Evolutionary conservation across 2,329 filamentous ascomycete genomes (phyloP).

Genomic region (Tolypocladium album): DNA sequence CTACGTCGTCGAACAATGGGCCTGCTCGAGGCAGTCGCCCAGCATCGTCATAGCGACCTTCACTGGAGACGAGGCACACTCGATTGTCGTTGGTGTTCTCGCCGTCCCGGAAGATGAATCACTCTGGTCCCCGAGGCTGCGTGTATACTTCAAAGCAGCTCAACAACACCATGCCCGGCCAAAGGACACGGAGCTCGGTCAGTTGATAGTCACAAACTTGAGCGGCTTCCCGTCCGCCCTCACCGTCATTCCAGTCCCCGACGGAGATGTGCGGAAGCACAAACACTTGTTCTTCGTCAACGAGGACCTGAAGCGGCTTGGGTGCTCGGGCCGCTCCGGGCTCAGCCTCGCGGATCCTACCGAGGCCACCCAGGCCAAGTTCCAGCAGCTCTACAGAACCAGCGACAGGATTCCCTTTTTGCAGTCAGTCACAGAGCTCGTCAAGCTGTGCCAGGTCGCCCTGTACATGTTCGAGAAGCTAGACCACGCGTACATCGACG

Average conservation of each 20-base stretch:
- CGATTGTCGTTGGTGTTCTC: constrained; percentile 68
- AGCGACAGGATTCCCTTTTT: constrained; percentile 73
- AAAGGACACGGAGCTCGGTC: constrained; percentile 72
- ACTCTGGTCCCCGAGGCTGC: constrained; percentile 68
- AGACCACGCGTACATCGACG: constrained; percentile 82
- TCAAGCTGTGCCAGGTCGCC: constrained; percentile 85
- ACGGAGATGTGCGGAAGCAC: constrained; percentile 73
- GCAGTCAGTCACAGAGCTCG: constrained; percentile 72
- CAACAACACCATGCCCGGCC: constrained; percentile 76
- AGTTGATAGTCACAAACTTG: constrained; percentile 88
- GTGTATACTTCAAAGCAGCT: constrained; percentile 77
- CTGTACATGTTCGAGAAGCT: constrained; percentile 81
- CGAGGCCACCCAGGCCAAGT: constrained; percentile 78
- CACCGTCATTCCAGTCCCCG: constrained; percentile 83
- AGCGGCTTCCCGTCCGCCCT: constrained; percentile 85
- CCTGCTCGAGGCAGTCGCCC: constrained; percentile 79
- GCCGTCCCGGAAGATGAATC: constrained; percentile 71
- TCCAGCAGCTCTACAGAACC: constrained; percentile 79
- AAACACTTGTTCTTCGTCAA: constrained; percentile 85
- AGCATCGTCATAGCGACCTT: constrained; percentile 90
- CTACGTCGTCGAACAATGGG: constrained; percentile 96
- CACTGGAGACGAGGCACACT: constrained; percentile 74
- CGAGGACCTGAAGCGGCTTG: constrained; percentile 83
- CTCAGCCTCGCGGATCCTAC: constrained; percentile 71
- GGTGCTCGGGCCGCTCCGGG: constrained; percentile 82